Base-by-base conservation (phyloP, 2,329 filamentous ascomycete species). In the Colletotrichum sublineola region DNA sequence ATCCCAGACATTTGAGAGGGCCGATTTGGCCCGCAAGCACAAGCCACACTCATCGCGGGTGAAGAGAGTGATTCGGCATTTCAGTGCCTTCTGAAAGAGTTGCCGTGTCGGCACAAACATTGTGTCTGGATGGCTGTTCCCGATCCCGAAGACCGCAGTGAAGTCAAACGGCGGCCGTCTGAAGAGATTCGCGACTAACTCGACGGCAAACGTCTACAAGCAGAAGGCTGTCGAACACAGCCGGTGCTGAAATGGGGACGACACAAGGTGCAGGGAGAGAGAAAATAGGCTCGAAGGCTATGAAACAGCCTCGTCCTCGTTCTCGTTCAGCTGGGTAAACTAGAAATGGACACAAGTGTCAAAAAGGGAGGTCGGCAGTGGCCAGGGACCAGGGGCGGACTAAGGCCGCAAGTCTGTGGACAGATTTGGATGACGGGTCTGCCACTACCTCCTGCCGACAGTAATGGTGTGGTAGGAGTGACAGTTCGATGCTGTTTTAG, bases 1-100 rank as follows among this genome's bases (percentile, higher is more conserved):
- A 69, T 93, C 88, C 88, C 89, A 92, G 11, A 95, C 91, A 12
- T 89, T 84, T 3, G 90, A 91, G 33, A 96, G 84, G 2, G 92
- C 91, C 8, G 85, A 84, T 78, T 91, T 93, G 7, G 93, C 93
- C 63, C 91, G 86, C 31, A 86, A 85, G 78, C 93, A 96, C 4
- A 96, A 86, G 0, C 90, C 90, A 80, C 93, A 96, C 72, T 91
- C 91, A 46, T 89, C 84, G 53, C 93, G 89, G 3, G 91, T 94
- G 81, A 95, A 95, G 42, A 95, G 85, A 0, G 93, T 95, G 77
- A 95, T 91, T 71, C 91, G 87, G 78, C 87, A 90, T 40, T 87
- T 81, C 73, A 86, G 67, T 8, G 46, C 66, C 46, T 70, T 68
- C 24, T 73, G 87, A 52, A 89, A 77, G 5, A 91, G 81, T 62